A percentile compares a stretch with the other conserved stretches of the same genome.
Evolutionary conservation across 106 monocot genomes (phyloP).

Genomic region (Cymbidium sinense): DNA sequence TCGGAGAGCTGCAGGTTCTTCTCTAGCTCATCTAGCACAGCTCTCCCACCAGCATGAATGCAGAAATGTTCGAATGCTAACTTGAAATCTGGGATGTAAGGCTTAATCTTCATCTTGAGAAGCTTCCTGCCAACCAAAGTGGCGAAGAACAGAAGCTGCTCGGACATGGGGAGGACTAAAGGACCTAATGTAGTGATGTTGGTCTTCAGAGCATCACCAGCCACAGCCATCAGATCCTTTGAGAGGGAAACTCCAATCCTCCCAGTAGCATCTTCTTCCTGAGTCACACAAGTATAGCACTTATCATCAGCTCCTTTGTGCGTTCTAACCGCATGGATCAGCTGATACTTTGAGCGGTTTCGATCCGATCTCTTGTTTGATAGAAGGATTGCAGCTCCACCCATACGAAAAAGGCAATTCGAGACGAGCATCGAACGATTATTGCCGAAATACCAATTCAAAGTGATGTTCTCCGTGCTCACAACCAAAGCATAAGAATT

Average conservation of each 20-base stretch:
- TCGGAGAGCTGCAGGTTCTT: slow-evolving; percentile 19
- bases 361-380: slow-evolving; percentile 14
- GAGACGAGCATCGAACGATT: slow-evolving; percentile 15
- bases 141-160: slow-evolving; percentile 17
- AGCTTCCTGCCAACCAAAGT: slow-evolving; percentile 18
- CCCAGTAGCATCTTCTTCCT: slow-evolving; percentile 11
- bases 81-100: slow-evolving; percentile 19
- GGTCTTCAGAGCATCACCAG: slow-evolving; percentile 15
- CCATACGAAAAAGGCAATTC: slow-evolving; percentile 18
- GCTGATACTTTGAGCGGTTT: slow-evolving; percentile 9
- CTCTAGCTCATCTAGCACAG: slow-evolving; percentile 17
- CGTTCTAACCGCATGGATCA: slow-evolving; percentile 12
- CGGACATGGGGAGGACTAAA: slow-evolving; percentile 17
- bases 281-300: slow-evolving; percentile 12
- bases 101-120: slow-evolving; percentile 15
- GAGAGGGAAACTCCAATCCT: slow-evolving; percentile 15
- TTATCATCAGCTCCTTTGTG: slow-evolving; percentile 15
- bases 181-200: slow-evolving; percentile 18
- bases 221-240: slow-evolving; percentile 14
- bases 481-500: slow-evolving; percentile 17
- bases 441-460: slow-evolving; percentile 17
- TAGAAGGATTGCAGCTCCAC: slow-evolving; percentile 14
- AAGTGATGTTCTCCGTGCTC: slow-evolving; percentile 19
- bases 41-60: slow-evolving; percentile 18
- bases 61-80: slow-evolving; percentile 21